Evolutionary conservation across 169 alveolate species (phyloP), one percentile per base, ranked within the genome.

Genomic region (Plasmodium fragile): DNA sequence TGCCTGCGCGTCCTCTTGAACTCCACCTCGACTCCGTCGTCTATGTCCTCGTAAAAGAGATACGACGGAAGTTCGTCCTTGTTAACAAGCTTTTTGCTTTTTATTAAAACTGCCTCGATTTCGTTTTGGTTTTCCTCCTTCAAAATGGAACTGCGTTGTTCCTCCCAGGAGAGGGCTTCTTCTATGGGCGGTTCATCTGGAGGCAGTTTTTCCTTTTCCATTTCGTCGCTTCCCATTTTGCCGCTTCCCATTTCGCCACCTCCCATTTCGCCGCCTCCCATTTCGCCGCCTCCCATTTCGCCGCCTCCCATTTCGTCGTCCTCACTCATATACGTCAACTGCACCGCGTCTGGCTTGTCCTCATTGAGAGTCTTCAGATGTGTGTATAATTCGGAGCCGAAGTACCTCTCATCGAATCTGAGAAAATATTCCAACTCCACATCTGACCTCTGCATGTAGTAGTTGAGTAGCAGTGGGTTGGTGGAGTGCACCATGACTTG

Each of bases 261-360:
- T 71, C 32, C 71, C 92, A 16, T 36, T 70, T 25, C 18, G 52
- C 16, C 16, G 41, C 73, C 65, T 30, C 7, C 34, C 83, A 75
- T n/a, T 18, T 22, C 5, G 73, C 32, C 36, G 34, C 71, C 8
- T 13, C 45, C 32, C 43, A 53, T 22, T 11, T 53, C 4, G 8
- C 0, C 45, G 0, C 53, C 52, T 4, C 65, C 70, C 32, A 39
- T 1, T 39, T 43, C 22, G 59, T n/a, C 92, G 36, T 73, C 93
- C 34, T 78, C 93, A n/a, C 93, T 87, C 89, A 87, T 78, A 52
- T 87, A 87, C 13, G 90, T 78, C 28, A 87, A 59, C 52, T 87
- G 93, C 11, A 11, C 53, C 28, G 3, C 30, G 13, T 55, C 53
- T 0, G 53, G 41, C 18, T 43, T 65, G 5, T 13, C 89, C 70